A percentile compares a stretch with the other conserved stretches of the same genome.
Evolutionary conservation across 176 grass and related monocot genomes (phyloP).

Genomic region (Oryza glaberrima): DNA sequence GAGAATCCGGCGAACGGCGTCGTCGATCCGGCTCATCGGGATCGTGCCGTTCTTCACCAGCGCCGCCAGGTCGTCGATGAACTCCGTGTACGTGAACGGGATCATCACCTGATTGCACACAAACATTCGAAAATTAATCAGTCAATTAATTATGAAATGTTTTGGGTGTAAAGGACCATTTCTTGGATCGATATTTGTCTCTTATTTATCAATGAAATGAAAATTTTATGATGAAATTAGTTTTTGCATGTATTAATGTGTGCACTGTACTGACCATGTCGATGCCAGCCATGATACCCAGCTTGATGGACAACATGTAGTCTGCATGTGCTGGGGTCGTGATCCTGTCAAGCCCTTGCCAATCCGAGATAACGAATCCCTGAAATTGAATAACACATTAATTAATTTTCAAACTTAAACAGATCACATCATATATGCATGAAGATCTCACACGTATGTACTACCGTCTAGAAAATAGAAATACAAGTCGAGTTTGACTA

Average conservation of each 20-base stretch:
- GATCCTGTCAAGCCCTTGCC: slow-evolving; percentile 68
- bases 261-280: slow-evolving; percentile 54
- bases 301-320: slow-evolving; percentile 62
- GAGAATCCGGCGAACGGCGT: slow-evolving; percentile 67
- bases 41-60: slow-evolving; percentile 29
- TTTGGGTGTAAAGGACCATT: too few species aligned
- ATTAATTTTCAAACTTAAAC: too few species aligned
- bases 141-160: too few species aligned
- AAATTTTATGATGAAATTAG: too few species aligned
- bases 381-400: not conserved
- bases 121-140: too few species aligned
- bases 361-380: slow-evolving; percentile 86
- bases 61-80: slow-evolving; percentile 8
- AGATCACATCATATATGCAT: too few species aligned
- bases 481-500: too few species aligned
- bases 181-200: too few species aligned
- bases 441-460: too few species aligned
- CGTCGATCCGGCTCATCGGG: slow-evolving; percentile 72
- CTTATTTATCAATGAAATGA: too few species aligned
- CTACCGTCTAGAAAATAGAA: too few species aligned
- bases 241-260: too few species aligned
- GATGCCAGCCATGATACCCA: slow-evolving; percentile 60
- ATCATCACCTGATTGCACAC: slow-evolving; percentile 27
- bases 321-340: slow-evolving; percentile 56
- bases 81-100: slow-evolving; percentile 39